phyloP scores from a whole-genome alignment of 192 early-diverging fungal species.

The Dissophora ornata region DNA sequence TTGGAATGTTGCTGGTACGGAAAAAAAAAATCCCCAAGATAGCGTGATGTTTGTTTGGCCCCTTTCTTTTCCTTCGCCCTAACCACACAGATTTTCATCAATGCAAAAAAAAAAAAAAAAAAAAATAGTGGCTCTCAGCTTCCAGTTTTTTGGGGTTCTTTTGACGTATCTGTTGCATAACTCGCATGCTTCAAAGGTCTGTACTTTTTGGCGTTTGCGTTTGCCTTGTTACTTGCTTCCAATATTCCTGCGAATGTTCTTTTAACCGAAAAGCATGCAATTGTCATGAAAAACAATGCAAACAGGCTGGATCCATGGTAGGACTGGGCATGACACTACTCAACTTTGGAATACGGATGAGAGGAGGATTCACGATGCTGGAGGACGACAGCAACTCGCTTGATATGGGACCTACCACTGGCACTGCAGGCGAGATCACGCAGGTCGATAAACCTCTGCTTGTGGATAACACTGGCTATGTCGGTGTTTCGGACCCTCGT shows the following conservation, averaged over 20 bases:
- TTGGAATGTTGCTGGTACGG: constrained; percentile 76
- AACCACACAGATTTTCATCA: too few species aligned
- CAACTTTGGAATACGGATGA: constrained; percentile 81
- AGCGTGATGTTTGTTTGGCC: background rate
- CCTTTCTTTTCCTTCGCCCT: background rate
- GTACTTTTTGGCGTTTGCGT: too few species aligned
- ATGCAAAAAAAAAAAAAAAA: too few species aligned
- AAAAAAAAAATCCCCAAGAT: too few species aligned
- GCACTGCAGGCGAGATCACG: constrained; percentile 31
- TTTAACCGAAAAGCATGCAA: too few species aligned
- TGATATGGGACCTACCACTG: background rate
- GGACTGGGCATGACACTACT: constrained; percentile 82
- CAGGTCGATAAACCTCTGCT: constrained; percentile 15
- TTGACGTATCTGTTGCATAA: constrained; percentile 89
- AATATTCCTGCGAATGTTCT: background rate
- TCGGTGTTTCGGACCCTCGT: constrained; percentile 3
- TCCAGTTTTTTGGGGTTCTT: constrained; percentile 86
- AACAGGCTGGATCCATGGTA: constrained; percentile 74
- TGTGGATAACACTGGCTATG: constrained; percentile 30
- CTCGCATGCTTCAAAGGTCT: constrained; percentile 84
- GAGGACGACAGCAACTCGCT: background rate
- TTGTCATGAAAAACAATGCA: too few species aligned
- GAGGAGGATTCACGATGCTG: constrained; percentile 27
- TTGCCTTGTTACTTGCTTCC: background rate
- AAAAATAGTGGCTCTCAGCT: constrained; percentile 73